Evolutionary conservation across 2,329 filamentous ascomycete species (phyloP).

Genomic region (Pseudopithomyces chartarum): DNA sequence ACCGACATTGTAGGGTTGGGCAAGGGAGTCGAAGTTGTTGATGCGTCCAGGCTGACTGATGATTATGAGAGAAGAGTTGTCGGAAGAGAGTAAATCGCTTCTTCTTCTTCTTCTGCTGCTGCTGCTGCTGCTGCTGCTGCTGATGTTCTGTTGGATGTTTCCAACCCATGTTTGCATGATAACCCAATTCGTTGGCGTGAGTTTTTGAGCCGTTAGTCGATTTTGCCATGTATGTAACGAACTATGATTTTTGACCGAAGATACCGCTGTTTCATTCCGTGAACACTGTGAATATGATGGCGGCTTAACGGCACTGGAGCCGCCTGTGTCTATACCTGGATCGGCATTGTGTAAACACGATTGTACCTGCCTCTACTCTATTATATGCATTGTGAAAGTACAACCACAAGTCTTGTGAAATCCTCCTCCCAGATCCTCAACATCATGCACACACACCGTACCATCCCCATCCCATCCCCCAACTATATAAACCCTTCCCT

Average conservation of each 20-base stretch:
- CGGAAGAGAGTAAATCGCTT: constrained; percentile 53
- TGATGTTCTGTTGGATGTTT: constrained; percentile 2
- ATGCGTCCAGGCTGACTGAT: constrained; percentile 78
- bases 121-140: no score
- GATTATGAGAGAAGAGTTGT: constrained; percentile 84
- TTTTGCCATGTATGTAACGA: constrained; percentile 10
- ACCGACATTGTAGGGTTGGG: constrained; percentile 84
- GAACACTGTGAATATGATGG: background rate
- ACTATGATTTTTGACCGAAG: constrained; percentile 2
- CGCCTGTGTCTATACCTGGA: background rate
- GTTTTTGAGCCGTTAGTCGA: constrained; percentile 2
- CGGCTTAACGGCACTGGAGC: background rate
- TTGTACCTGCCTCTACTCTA: no score
- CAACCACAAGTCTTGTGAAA: no score
- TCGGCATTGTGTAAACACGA: no score
- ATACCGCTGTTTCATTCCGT: background rate
- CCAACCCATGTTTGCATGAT: constrained; percentile 10
- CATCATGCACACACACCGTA: no score
- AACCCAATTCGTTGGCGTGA: constrained; percentile 13
- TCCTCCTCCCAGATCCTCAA: no score
- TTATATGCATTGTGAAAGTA: no score
- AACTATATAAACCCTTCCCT: no score
- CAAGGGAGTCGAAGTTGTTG: constrained; percentile 85
- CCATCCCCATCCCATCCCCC: no score
- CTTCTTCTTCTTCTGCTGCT: no score